phyloP scores from a whole-genome alignment of 2,329 filamentous ascomycete species.

The Dothidotthia symphoricarpi region DNA sequence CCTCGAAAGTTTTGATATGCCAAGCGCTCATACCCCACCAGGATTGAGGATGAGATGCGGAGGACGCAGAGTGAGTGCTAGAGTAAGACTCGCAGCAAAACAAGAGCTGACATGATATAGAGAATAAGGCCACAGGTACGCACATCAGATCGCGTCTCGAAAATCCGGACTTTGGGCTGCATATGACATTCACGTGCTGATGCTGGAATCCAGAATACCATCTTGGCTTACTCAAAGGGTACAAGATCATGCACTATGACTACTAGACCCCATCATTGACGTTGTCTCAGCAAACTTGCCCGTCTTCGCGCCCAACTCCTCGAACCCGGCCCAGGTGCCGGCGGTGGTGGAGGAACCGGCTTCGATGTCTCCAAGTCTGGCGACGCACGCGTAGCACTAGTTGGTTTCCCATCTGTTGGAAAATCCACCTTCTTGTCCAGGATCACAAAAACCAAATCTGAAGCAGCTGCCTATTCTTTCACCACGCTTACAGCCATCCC shows the following conservation, averaged over 20 bases:
- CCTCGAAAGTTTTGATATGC: constrained; percentile 26
- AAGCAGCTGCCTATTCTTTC: constrained; percentile 95
- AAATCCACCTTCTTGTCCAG: constrained; percentile 99
- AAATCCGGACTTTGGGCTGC: constrained; percentile 2
- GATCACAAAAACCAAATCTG: constrained; percentile 95
- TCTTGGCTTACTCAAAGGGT: constrained; percentile 96
- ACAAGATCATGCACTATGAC: not conserved
- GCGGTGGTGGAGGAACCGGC: constrained; percentile 74
- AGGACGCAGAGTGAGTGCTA: constrained; percentile 82
- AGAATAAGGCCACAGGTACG: constrained; percentile 98
- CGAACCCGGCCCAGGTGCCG: constrained; percentile 78
- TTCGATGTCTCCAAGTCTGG: constrained; percentile 92
- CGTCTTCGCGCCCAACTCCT: constrained; percentile 90
- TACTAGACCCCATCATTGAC: constrained; percentile 17
- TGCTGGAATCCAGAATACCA: constrained; percentile 74
- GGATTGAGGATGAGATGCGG: constrained; percentile 99
- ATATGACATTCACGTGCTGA: constrained; percentile 38
- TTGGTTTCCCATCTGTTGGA: constrained; percentile 97
- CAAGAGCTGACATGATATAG: constrained; percentile 53
- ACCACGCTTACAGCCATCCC: constrained; percentile 97
- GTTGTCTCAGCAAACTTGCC: constrained; percentile 75
- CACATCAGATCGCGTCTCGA: not conserved
- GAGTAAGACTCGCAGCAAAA: not conserved
- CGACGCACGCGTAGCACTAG: constrained; percentile 92
- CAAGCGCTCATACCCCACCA: constrained; percentile 47